Evolutionary conservation across 306 rosid species (phyloP).

Genomic region (Cicer pinnatifidum): DNA sequence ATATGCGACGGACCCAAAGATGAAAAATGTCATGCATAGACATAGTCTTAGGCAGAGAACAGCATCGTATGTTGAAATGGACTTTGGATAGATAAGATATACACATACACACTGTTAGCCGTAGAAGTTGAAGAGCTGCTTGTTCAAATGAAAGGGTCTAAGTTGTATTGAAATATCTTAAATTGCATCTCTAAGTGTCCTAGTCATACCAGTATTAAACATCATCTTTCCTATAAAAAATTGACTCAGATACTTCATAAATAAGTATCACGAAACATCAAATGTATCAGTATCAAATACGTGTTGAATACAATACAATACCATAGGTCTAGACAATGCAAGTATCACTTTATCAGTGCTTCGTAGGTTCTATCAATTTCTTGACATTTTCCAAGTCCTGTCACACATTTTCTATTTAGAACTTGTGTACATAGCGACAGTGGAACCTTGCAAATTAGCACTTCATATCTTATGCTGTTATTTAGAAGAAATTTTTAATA

Average conservation of each 20-base stretch:
- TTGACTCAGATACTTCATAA: not conserved
- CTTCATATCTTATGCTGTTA: not conserved
- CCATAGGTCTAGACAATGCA: not conserved
- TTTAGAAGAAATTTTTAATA: not conserved
- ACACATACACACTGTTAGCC: not conserved
- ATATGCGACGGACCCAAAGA: conserved; percentile 2
- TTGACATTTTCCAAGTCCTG: not conserved
- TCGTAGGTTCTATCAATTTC: not conserved
- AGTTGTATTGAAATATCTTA: not conserved
- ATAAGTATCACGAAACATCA: not conserved
- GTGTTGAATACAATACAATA: not conserved
- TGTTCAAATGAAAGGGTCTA: not conserved
- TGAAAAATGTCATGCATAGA: not conserved
- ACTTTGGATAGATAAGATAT: not conserved
- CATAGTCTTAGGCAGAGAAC: not conserved
- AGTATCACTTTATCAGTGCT: not conserved
- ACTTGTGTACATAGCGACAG: not conserved
- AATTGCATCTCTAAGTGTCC: not conserved
- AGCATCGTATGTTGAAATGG: not conserved
- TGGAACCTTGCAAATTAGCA: conserved; percentile 3
- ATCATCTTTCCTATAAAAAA: not conserved
- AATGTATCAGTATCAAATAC: not conserved
- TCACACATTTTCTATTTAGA: not conserved
- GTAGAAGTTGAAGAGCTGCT: not conserved
- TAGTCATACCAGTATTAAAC: not conserved